Conservation (phyloP, 2,329 filamentous ascomycete species). For the Daldinia sp. region DNA sequence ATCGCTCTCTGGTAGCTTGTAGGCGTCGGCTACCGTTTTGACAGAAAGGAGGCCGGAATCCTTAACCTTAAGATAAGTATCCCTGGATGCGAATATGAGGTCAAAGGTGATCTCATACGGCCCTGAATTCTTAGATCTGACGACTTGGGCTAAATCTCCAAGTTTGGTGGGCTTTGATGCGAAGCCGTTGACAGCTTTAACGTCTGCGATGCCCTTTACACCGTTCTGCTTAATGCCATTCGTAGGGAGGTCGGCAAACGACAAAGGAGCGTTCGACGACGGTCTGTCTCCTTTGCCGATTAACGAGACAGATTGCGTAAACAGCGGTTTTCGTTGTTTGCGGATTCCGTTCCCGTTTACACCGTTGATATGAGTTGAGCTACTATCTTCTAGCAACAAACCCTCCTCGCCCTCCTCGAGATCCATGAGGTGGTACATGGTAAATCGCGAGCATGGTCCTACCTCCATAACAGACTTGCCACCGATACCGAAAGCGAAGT, state of each 20-base stretch:
- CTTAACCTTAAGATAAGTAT: constrained; percentile 54
- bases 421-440: constrained; percentile 63
- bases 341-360: constrained; percentile 24
- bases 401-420: constrained; percentile 49
- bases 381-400: constrained; percentile 2
- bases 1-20: constrained; percentile 46
- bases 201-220: neutral
- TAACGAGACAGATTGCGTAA: constrained; percentile 36
- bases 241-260: neutral
- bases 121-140: constrained; percentile 65
- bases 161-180: constrained; percentile 25
- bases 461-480: constrained; percentile 54
- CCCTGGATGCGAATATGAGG: constrained; percentile 58
- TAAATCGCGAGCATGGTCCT: constrained; percentile 59
- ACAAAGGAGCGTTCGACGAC: neutral
- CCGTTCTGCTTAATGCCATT: constrained; percentile 16
- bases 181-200: constrained; percentile 13
- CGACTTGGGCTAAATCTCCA: constrained; percentile 55
- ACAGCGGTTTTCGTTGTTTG: constrained; percentile 23
- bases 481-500: constrained; percentile 61
- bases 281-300: constrained; percentile 30
- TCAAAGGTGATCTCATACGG: constrained; percentile 66
- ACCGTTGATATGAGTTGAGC: constrained; percentile 11
- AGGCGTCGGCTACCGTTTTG: constrained; percentile 52
- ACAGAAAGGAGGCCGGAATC: constrained; percentile 52